Percentiles rank a stretch among this genome's conserved stretches.
phyloP scores from a whole-genome alignment of 768 basidiomycete genomes.

The Nevesoporus exiguus region DNA sequence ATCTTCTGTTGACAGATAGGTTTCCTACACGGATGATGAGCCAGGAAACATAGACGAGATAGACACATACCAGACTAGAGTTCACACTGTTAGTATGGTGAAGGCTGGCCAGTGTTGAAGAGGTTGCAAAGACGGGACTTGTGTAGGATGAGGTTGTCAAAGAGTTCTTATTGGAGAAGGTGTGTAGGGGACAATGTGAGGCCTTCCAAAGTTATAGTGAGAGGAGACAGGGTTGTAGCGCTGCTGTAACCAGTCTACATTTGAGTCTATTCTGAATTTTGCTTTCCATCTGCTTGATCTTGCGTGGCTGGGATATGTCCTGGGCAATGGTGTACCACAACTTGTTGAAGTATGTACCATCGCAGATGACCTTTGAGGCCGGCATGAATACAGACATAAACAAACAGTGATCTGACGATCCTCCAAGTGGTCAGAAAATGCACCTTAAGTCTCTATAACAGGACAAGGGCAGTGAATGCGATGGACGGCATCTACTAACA shows the following conservation, averaged over 20 bases:
- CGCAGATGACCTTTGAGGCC: slow-evolving; percentile 76
- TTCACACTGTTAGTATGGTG: slow-evolving; percentile 62
- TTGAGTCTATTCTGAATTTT: too few relatives aligned
- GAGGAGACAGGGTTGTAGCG: too few relatives aligned
- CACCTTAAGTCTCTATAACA: slow-evolving; percentile 63
- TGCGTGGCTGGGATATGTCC: slow-evolving; percentile 71
- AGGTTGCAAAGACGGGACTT: slow-evolving; percentile 59
- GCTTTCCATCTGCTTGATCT: slow-evolving; percentile 87
- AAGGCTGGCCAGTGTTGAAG: slow-evolving; percentile 62
- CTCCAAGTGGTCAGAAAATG: slow-evolving; percentile 74
- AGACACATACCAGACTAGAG: slow-evolving; percentile 57
- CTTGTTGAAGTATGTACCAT: slow-evolving; percentile 92
- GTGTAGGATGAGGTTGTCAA: slow-evolving; percentile 68
- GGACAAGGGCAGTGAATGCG: slow-evolving; percentile 37
- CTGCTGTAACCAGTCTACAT: too few relatives aligned
- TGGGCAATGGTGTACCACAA: slow-evolving; percentile 90
- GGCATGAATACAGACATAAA: slow-evolving; percentile 78
- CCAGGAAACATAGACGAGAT: slow-evolving; percentile 21
- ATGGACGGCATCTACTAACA: too few relatives aligned
- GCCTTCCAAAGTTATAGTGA: too few relatives aligned
- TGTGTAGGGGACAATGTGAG: too few relatives aligned
- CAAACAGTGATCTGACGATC: slow-evolving; percentile 66
- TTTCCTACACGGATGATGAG: slow-evolving; percentile 47
- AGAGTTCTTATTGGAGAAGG: too few relatives aligned
- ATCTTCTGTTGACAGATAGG: slow-evolving; percentile 58